Evolutionary conservation across 306 rosid genomes (phyloP).

Genomic region (Vachellia pachyceras): DNA sequence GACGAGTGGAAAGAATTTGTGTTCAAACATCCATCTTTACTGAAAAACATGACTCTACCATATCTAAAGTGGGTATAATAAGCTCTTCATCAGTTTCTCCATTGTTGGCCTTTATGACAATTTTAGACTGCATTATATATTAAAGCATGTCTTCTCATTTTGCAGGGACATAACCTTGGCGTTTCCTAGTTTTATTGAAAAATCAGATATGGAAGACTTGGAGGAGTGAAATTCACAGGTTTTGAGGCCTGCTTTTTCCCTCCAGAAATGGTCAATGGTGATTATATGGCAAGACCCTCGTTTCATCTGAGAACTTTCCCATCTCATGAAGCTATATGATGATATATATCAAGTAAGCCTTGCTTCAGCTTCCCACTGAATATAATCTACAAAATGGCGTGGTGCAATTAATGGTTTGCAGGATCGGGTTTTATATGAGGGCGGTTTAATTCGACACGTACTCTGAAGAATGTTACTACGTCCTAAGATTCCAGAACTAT

Average conservation of each 20-base stretch:
- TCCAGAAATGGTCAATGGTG: constrained; percentile 4
- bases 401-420: background rate
- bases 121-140: background rate
- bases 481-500: background rate
- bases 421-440: background rate
- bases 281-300: background rate
- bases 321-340: constrained; percentile 16
- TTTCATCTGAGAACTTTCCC: constrained; percentile 2
- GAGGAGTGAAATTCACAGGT: constrained; percentile 40
- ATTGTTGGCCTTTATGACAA: constrained; percentile 7
- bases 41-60: constrained; percentile 92
- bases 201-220: constrained; percentile 66
- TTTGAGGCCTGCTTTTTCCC: constrained; percentile 6
- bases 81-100: constrained; percentile 18
- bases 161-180: constrained; percentile 84
- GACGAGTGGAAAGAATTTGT: constrained; percentile 95
- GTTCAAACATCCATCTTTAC: constrained; percentile 68
- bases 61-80: constrained; percentile 66
- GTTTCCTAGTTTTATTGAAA: constrained; percentile 80
- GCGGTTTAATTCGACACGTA: background rate
- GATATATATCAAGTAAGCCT: constrained; percentile 13
- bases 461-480: background rate
- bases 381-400: background rate
- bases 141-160: constrained; percentile 19
- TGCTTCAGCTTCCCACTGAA: constrained; percentile 10